These are phyloP conservation scores for Raffaelea deltoideospora DNA, from an alignment of 2,329 filamentous ascomycete genomes.

Conservation along the genomic window DNA sequence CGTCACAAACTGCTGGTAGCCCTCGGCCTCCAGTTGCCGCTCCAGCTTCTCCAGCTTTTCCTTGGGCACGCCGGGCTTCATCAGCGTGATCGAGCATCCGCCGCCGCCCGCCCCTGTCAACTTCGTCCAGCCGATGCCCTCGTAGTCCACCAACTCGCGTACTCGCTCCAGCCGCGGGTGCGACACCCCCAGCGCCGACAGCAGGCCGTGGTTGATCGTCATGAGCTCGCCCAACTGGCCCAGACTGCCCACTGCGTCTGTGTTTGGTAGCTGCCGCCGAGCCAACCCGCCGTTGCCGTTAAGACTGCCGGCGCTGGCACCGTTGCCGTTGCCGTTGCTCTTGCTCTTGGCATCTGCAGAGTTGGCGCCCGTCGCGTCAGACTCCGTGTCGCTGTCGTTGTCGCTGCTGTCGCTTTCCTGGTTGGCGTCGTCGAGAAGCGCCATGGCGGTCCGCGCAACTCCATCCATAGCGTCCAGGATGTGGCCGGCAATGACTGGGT, in stretches of 20 bases:
- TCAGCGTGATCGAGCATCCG: conserved; percentile 83
- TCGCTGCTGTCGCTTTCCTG: conserved; percentile 1
- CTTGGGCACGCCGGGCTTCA: conserved; percentile 49
- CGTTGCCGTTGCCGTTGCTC: conserved; percentile 45
- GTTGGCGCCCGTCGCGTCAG: background rate
- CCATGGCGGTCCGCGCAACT: conserved; percentile 41
- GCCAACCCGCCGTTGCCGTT: background rate
- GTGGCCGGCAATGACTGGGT: conserved; percentile 62
- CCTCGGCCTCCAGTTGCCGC: conserved; percentile 48
- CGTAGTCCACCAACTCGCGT: conserved; percentile 77
- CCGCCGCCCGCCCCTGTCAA: conserved; percentile 91
- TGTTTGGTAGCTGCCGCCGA: no score
- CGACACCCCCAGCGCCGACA: conserved; percentile 84
- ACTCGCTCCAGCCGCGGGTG: conserved; percentile 87
- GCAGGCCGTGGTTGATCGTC: conserved; percentile 81
- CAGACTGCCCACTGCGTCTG: conserved; percentile 42
- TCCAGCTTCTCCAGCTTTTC: conserved; percentile 50
- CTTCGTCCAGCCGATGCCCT: conserved; percentile 91
- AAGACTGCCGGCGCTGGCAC: background rate
- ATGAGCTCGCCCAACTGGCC: conserved; percentile 72
- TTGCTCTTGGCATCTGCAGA: conserved; percentile 37
- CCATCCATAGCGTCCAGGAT: conserved; percentile 79
- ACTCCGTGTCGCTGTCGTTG: background rate
- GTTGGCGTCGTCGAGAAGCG: conserved; percentile 32
- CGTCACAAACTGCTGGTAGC: conserved; percentile 74